Evolutionary conservation across 1,139 yeast species (phyloP).

Genomic region (Zygoascus meyerae): DNA sequence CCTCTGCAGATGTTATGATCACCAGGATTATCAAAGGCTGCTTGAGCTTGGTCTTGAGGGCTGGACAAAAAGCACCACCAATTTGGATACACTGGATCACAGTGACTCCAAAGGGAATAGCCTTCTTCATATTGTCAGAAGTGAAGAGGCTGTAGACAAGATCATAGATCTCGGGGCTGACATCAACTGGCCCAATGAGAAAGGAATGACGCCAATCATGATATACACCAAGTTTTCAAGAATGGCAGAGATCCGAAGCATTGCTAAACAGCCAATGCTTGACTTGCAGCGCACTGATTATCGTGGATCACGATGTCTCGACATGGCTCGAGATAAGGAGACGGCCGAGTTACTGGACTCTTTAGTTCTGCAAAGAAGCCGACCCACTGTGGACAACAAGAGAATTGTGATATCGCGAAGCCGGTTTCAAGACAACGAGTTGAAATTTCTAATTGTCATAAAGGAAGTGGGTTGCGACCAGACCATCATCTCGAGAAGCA

Average conservation of each 20-base stretch:
- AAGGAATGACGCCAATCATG: constrained; percentile 64
- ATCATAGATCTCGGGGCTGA: constrained; percentile 42
- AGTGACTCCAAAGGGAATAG: constrained; percentile 71
- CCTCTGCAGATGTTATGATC: constrained; percentile 77
- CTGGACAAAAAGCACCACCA: constrained; percentile 16
- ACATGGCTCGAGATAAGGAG: constrained; percentile 43
- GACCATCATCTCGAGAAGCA: constrained; percentile 8
- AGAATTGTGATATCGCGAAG: constrained; percentile 16
- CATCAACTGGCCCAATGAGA: constrained; percentile 57
- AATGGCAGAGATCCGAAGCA: constrained; percentile 47
- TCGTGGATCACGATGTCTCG: constrained; percentile 42
- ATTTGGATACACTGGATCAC: constrained; percentile 43
- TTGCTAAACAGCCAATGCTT: constrained; percentile 25
- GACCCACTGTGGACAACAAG: constrained; percentile 18
- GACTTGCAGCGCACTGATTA: constrained; percentile 28
- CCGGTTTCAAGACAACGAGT: constrained; percentile 12
- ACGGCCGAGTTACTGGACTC: constrained; percentile 45
- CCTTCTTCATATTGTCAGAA: constrained; percentile 60
- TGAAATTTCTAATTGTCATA: constrained; percentile 13
- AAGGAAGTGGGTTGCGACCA: background rate
- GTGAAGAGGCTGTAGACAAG: constrained; percentile 37
- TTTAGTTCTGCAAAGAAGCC: constrained; percentile 18
- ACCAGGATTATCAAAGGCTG: constrained; percentile 51
- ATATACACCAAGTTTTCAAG: constrained; percentile 67
- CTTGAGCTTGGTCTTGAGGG: constrained; percentile 44